Conservation (phyloP, 2,329 filamentous ascomycete species). For the Colletotrichum tanaceti region DNA sequence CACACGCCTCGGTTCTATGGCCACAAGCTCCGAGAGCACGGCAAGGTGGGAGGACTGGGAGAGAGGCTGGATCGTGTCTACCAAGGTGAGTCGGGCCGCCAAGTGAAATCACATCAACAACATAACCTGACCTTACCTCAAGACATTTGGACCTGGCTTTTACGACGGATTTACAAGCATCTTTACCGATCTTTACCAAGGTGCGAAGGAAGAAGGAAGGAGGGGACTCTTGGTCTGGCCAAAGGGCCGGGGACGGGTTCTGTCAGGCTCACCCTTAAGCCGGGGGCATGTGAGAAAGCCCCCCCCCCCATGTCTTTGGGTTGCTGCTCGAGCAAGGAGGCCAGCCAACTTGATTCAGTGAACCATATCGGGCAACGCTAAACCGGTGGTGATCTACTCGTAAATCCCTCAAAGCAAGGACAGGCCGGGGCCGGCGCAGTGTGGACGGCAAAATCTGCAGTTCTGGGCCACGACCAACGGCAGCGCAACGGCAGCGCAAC, state of each 20-base stretch:
- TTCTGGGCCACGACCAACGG: slow-evolving; percentile 5
- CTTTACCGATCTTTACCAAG: slow-evolving; percentile 47
- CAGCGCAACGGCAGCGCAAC: slow-evolving; percentile 6
- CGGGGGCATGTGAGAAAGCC: slow-evolving; percentile 44
- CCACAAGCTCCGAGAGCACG: slow-evolving; percentile 49
- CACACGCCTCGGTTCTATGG: slow-evolving; percentile 51
- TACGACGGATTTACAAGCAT: slow-evolving; percentile 48
- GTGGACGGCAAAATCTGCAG: slow-evolving; percentile 13
- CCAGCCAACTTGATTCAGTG: background rate
- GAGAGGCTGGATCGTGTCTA: slow-evolving; percentile 48
- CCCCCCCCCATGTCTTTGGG: background rate
- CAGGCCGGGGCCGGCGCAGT: background rate
- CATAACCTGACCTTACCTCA: background rate
- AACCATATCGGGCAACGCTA: slow-evolving; percentile 14
- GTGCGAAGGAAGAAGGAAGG: slow-evolving; percentile 48
- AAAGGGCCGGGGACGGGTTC: slow-evolving; percentile 51
- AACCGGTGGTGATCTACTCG: slow-evolving; percentile 17
- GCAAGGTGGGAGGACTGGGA: slow-evolving; percentile 49
- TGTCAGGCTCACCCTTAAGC: slow-evolving; percentile 43
- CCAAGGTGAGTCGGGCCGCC: slow-evolving; percentile 40
- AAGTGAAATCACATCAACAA: fast-evolving
- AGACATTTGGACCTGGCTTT: slow-evolving; percentile 45
- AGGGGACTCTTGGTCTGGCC: slow-evolving; percentile 48
- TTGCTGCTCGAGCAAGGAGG: slow-evolving; percentile 1
- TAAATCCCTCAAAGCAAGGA: slow-evolving; percentile 47